Conservation (phyloP, 1,139 yeast species). For the Saccharomyces hybrid region DNA sequence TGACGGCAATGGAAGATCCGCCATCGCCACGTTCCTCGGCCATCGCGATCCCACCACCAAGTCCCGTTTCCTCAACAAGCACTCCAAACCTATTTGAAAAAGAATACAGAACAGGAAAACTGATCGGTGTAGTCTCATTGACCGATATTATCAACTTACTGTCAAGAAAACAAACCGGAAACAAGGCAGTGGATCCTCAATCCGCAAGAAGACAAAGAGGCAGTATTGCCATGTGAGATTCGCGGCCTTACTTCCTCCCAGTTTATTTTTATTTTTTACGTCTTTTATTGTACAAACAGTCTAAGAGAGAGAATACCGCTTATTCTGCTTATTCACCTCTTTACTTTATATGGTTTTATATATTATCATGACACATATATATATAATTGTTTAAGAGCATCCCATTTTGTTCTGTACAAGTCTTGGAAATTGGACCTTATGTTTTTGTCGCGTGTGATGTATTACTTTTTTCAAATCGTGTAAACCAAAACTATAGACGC, state of each 20-base stretch:
- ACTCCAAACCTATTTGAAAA: slow-evolving; percentile 30
- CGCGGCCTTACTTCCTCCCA: no score
- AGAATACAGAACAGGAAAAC: slow-evolving; percentile 57
- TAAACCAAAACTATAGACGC: no score
- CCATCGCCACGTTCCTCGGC: slow-evolving; percentile 10
- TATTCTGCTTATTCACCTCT: background rate
- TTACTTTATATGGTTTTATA: background rate
- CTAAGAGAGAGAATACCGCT: background rate
- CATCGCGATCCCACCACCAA: slow-evolving; percentile 18
- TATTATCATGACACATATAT: background rate
- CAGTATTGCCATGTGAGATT: slow-evolving; percentile 29
- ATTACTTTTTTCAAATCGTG: background rate
- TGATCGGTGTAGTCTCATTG: slow-evolving; percentile 82
- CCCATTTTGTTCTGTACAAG: background rate
- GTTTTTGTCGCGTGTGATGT: background rate
- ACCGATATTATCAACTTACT: slow-evolving; percentile 80
- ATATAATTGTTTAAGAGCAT: background rate
- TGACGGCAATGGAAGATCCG: slow-evolving; percentile 20
- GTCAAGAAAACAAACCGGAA: slow-evolving; percentile 56
- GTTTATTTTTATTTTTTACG: no score
- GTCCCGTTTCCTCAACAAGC: slow-evolving; percentile 11
- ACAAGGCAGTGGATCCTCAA: slow-evolving; percentile 68
- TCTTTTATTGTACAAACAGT: no score
- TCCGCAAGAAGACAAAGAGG: slow-evolving; percentile 85
- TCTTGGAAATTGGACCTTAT: background rate